Evolutionary conservation across 2,329 filamentous ascomycete genomes (phyloP).

Genomic region (Verticillium alfalfae): DNA sequence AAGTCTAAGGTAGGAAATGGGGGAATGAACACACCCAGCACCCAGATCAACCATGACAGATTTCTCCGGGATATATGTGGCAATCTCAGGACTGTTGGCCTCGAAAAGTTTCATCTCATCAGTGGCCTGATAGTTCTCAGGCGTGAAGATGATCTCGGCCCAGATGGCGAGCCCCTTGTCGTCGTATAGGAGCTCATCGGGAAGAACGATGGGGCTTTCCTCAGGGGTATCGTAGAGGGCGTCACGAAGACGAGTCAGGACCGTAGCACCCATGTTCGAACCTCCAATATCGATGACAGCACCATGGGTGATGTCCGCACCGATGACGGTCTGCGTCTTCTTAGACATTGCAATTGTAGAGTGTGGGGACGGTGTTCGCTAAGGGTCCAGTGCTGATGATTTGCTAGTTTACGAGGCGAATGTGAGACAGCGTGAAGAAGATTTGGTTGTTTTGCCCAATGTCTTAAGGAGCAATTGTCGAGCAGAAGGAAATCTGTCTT

Average conservation of each 20-base stretch:
- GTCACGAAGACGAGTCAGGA: slow-evolving; percentile 19
- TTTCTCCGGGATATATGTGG: slow-evolving; percentile 18
- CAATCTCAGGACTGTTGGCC: slow-evolving; percentile 26
- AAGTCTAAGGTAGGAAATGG: background rate
- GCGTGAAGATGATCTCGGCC: slow-evolving; percentile 32
- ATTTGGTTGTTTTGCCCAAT: no score
- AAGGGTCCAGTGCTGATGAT: no score
- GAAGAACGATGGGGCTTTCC: slow-evolving; percentile 22
- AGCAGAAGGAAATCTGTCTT: no score
- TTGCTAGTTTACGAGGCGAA: no score
- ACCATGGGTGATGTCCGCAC: slow-evolving; percentile 17
- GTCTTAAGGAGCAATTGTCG: no score
- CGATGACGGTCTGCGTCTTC: no score
- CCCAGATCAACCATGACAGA: slow-evolving; percentile 33
- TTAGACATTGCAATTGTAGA: no score
- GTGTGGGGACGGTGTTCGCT: no score
- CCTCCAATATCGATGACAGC: slow-evolving; percentile 32
- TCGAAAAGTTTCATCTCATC: slow-evolving; percentile 32
- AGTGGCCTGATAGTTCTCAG: slow-evolving; percentile 33
- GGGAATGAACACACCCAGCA: slow-evolving; percentile 28
- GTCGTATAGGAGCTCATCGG: slow-evolving; percentile 34
- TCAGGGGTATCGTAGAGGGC: slow-evolving; percentile 17
- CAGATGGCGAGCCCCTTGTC: slow-evolving; percentile 31
- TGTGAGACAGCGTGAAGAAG: no score
- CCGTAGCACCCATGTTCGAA: slow-evolving; percentile 20